Conservation (phyloP, 257 asterid species). For the Fraxinus pennsylvanica region DNA sequence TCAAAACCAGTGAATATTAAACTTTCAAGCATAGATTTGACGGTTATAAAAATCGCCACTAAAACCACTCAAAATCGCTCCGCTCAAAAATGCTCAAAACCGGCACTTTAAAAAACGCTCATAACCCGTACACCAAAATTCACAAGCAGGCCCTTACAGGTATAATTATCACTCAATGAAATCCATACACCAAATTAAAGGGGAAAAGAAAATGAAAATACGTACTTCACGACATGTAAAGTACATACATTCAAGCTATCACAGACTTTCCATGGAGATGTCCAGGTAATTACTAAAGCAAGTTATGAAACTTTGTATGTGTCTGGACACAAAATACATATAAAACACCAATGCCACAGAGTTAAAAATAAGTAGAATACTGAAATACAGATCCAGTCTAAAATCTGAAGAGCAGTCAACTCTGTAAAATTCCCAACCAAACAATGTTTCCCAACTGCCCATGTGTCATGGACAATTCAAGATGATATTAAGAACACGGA, state of each 20-base stretch:
- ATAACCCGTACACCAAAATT: no score
- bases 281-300: constrained; percentile 1
- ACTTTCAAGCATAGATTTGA: no score
- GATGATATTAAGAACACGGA: not conserved
- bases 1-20: no score
- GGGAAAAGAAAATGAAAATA: not conserved
- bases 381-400: not conserved
- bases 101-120: no score
- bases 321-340: not conserved
- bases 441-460: not conserved
- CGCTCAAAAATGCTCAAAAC: no score
- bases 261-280: not conserved
- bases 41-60: no score
- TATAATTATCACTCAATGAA: not conserved
- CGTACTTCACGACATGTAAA: not conserved
- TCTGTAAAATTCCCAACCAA: not conserved
- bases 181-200: not conserved
- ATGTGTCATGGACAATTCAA: constrained; percentile 8
- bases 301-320: not conserved
- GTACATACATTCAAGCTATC: not conserved
- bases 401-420: not conserved
- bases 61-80: no score
- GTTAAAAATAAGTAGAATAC: not conserved
- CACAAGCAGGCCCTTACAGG: not conserved
- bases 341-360: constrained; percentile 11